Conservation (phyloP, 192 early-diverging fungal species). For the Coemansia sp. region DNA sequence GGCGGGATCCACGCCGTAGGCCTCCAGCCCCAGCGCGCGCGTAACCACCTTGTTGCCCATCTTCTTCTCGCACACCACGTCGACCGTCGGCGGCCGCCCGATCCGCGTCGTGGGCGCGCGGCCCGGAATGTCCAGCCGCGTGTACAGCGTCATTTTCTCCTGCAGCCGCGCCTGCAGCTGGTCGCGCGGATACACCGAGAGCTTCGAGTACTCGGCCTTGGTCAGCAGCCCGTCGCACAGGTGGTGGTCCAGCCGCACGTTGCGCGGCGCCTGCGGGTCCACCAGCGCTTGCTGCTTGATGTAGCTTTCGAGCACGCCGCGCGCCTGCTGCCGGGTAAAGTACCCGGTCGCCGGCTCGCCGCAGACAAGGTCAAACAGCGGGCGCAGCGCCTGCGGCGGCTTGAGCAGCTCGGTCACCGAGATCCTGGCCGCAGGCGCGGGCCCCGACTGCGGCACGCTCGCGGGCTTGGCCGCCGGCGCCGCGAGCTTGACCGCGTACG, state of each 20-base stretch:
- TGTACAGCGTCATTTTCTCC: conserved; percentile 46
- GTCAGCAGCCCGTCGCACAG: conserved; percentile 62
- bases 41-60: conserved; percentile 51
- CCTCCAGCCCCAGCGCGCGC: conserved; percentile 35
- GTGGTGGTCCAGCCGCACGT: conserved; percentile 62
- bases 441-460: neutral
- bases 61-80: conserved; percentile 42
- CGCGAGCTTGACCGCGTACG: conserved; percentile 12
- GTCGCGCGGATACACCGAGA: conserved; percentile 57
- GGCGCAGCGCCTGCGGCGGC: conserved; percentile 46
- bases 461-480: neutral
- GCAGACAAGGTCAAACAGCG: conserved; percentile 55
- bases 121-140: conserved; percentile 25
- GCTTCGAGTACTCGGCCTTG: conserved; percentile 63
- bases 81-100: conserved; percentile 25
- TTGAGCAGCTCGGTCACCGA: conserved; percentile 54
- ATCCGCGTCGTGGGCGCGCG: conserved; percentile 11
- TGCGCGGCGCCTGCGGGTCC: conserved; percentile 55
- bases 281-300: conserved; percentile 58
- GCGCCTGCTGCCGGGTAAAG: conserved; percentile 60
- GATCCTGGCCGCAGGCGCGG: neutral
- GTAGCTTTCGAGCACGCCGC: conserved; percentile 58
- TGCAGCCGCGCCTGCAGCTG: conserved; percentile 51
- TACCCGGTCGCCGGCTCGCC: conserved; percentile 51
- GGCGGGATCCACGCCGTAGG: conserved; percentile 33